These are phyloP conservation scores for Polysphondylium violaceum DNA, from an alignment of 78 protist genomes.

Conservation along the genomic window DNA sequence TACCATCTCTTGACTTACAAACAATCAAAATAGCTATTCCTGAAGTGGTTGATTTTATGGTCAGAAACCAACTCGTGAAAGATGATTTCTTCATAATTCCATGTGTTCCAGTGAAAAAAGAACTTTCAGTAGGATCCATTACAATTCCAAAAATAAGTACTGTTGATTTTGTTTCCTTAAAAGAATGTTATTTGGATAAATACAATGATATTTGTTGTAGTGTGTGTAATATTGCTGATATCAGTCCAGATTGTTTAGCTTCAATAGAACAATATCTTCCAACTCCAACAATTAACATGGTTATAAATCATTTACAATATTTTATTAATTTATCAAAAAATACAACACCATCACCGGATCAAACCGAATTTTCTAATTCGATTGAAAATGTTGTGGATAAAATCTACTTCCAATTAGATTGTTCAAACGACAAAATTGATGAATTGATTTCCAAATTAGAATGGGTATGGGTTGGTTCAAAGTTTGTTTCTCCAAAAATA, in stretches of 20 bases:
- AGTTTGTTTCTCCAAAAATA: not conserved
- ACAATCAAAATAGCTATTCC: not conserved
- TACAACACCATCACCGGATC: too few species aligned
- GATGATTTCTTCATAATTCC: not conserved
- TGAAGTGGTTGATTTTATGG: not conserved
- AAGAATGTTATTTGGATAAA: not conserved
- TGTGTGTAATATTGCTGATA: not conserved
- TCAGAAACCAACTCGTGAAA: not conserved
- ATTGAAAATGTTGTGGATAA: not conserved
- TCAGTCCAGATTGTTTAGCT: not conserved
- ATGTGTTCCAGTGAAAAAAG: slow-evolving; percentile 11
- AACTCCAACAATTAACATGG: not conserved
- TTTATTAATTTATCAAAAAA: not conserved
- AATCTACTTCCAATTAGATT: too few species aligned
- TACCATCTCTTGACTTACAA: not conserved
- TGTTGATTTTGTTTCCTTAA: not conserved
- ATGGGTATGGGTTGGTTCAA: not conserved
- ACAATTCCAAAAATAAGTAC: not conserved
- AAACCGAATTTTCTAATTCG: too few species aligned
- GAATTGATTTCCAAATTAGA: not conserved
- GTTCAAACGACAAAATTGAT: too few species aligned
- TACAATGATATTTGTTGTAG: not conserved
- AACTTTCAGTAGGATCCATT: not conserved
- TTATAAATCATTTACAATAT: not conserved
- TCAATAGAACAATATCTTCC: not conserved